Base-by-base conservation (phyloP, 2,329 filamentous ascomycete genomes). In the Fonsecaea pugnacius region DNA sequence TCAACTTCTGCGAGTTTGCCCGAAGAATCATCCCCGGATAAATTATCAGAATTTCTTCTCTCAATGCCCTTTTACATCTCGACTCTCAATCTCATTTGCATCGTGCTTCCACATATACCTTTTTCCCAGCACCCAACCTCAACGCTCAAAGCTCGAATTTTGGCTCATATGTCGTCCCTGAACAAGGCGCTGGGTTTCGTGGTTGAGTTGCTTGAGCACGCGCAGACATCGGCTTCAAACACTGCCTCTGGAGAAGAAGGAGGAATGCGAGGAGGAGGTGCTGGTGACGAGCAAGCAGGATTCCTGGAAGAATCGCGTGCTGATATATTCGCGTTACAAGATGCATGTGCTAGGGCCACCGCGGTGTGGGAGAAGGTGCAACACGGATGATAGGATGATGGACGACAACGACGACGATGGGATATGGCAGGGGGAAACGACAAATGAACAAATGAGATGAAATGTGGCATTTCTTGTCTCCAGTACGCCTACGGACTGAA, bases 31-130 rank as follows among this genome's bases (percentile, higher is more conserved):
- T 12, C 43, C 18, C 35, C 18, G 12, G 63, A 63, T 38, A 53
- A 57, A 8, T 21, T 67, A n/a, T 50, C 56, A 24, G 51, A 53
- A 12, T 66, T 71, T 58, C 64, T 69, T 4, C 46, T 67, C 38
- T 60, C 67, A 3, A 64, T 70, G n/a, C 67, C 69, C 2, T 70
- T 68, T 57, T 70, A 65, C 63, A 69, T 71, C 48, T 66, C 70
- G 4, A 65, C 65, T 5, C 59, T 71, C 40, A 71, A 71, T 55
- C 60, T 71, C 33, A 56, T 67, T 24, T 65, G 64, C 48, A 46
- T 71, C 24, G 30, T 69, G 16, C 54, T 68, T 12, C 58, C 68
- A 1, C 61, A 65, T 33, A 32, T 67, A n/a, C 51, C 52, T 14
- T 40, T 38, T 1, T 14, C 46, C n/a, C 36, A n/a, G 9, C 36